phyloP scores from a whole-genome alignment of 2,329 filamentous ascomycete species.

The Coniochaeta ligniaria region DNA sequence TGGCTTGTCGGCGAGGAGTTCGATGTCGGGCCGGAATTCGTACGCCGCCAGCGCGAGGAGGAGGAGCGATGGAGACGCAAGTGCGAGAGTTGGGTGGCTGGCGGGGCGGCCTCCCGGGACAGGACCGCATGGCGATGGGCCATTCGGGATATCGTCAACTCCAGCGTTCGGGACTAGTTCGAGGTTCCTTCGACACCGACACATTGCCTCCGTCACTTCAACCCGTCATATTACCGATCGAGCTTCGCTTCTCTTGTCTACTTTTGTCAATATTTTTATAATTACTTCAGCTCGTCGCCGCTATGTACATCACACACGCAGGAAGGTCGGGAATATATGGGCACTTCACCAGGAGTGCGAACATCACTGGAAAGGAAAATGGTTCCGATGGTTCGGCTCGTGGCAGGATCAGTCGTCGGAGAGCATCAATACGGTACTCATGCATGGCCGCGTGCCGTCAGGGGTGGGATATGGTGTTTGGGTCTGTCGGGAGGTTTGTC shows the following conservation, averaged over 20 bases:
- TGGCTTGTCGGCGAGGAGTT: constrained; percentile 94
- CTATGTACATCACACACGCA: background rate
- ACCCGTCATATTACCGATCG: background rate
- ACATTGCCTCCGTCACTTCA: background rate
- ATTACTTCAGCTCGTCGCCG: background rate
- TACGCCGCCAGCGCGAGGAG: constrained; percentile 81
- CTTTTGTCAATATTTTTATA: background rate
- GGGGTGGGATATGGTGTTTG: background rate
- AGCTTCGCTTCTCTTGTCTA: background rate
- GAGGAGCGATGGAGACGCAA: constrained; percentile 87
- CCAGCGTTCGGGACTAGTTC: constrained; percentile 10
- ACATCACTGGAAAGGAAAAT: background rate
- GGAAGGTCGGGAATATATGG: background rate
- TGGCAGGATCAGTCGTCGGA: background rate
- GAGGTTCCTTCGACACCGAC: background rate
- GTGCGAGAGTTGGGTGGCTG: constrained; percentile 73
- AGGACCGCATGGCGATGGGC: constrained; percentile 71
- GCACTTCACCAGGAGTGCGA: background rate
- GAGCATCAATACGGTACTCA: background rate
- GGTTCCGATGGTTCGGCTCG: background rate
- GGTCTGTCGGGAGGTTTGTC: background rate
- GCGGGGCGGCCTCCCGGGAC: constrained; percentile 41
- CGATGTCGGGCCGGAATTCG: constrained; percentile 91
- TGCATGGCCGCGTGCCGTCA: background rate
- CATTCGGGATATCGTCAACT: constrained; percentile 50